Base-by-base conservation (phyloP, 2,329 filamentous ascomycete genomes). In the Plenodomus lindquistii region DNA sequence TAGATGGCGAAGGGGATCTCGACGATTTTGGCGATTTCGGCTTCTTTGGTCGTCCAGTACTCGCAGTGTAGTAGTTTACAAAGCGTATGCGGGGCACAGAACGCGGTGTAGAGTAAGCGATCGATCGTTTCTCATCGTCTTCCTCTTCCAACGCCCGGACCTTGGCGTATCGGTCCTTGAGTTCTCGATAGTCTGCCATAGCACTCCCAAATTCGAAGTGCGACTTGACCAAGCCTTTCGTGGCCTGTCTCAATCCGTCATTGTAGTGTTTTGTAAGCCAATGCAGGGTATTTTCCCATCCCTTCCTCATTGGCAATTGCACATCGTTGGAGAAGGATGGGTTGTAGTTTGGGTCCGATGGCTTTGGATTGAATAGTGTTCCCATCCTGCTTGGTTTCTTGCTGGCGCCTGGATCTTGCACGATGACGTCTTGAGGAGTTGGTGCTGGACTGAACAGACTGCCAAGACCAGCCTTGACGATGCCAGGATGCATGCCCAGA, bases 11-110 rank as follows among this genome's bases (percentile, higher is more conserved):
- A 1, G 61, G 60, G 2, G 59, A 54, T 4, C 62, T 63, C 9
- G 64, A 57, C 3, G 61, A 63, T 13, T 63, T 64, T 19, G 73
- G 71, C 59, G 88, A 66, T 49, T 74, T 74, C 5, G 71, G 68
- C 55, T 73, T 75, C 60, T 77, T 91, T 2, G 81, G 79, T 49
- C 84, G 79, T 3, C 91, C 91, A 9, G 87, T 87, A 57, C 88
- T 91, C n/a, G 88, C 82, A 1, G 91, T 96, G 67, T 93, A 96
- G 69, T 96, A 96, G 66, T 96, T 96, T 48, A 90, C 79, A 62
- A 96, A 96, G 15, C 91, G 81, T 10, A 94, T 82, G 43, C 86
- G 78, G 2, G 77, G 75, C 2, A 75, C 74, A 55, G 52, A 63
- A 39, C 42, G 60, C 42, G 57, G 55, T 18, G 51, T 61, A n/a